These are phyloP conservation scores for Mycosphaerelloides madeirae DNA, from an alignment of 2,329 filamentous ascomycete genomes.

Conservation along the genomic window DNA sequence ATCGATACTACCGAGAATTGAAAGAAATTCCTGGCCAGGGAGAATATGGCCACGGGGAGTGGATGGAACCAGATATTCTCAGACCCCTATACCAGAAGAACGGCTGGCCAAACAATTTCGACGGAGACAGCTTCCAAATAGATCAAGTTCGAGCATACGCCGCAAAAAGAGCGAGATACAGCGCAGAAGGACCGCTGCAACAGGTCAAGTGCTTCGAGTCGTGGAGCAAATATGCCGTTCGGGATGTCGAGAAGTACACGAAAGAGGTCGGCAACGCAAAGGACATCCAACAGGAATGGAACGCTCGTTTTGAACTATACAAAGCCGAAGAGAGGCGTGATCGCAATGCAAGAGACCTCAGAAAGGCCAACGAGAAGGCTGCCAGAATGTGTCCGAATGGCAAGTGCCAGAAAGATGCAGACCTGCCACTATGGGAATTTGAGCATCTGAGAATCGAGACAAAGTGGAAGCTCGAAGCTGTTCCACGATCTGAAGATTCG, in stretches of 20 bases:
- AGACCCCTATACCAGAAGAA: constrained; percentile 5
- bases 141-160: constrained; percentile 6
- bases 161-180: constrained; percentile 6
- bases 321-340: constrained; percentile 3
- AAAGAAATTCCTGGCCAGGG: constrained; percentile 10
- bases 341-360: constrained; percentile 1
- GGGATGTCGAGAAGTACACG: neutral
- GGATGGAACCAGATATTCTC: constrained; percentile 3
- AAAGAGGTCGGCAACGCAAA: constrained; percentile 4
- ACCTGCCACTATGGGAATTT: constrained; percentile 15
- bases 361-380: constrained; percentile 1
- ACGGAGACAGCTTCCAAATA: constrained; percentile 14
- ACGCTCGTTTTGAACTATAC: constrained; percentile 10
- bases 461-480: neutral
- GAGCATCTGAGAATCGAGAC: constrained; percentile 8
- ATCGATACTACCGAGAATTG: constrained; percentile 11
- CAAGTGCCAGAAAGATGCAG: constrained; percentile 8
- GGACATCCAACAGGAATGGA: constrained; percentile 9
- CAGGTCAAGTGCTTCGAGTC: constrained; percentile 3
- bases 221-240: constrained; percentile 1
- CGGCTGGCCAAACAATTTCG: constrained; percentile 16
- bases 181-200: constrained; percentile 8
- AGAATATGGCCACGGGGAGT: constrained; percentile 2
- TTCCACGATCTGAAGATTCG: neutral
- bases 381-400: constrained; percentile 7